Evolutionary conservation across 768 basidiomycete species (phyloP), one percentile per base, ranked within the genome.

Genomic region (Termitomyces sp.): DNA sequence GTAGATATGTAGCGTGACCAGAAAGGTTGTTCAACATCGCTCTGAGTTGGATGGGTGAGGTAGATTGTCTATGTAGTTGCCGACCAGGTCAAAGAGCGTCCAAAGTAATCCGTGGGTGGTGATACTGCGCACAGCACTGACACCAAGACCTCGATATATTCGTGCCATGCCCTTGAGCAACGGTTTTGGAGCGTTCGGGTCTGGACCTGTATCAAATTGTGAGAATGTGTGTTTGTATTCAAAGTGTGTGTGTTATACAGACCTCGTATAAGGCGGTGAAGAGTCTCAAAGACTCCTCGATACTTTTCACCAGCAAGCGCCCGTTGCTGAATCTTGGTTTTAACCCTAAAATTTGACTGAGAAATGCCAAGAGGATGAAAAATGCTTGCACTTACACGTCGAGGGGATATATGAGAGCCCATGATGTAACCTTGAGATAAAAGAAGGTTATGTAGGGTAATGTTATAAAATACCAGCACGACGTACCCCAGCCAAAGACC

Each of bases 241-340:
- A 56, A 26, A 24, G 43, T 5, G 50, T n/a, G 3, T 20, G 24
- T 24, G 22, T 58, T 22, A 26, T 22, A 62, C 69, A 40, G 71
- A 90, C 91, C 95, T 79, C 93, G 82, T 52, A 96, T 81, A 20
- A 97, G 80, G 26, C 94, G 85, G 62, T 77, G 76, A 36, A 95
- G 74, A 13, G 95, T 95, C 68, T 87, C 88, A 64, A 78, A 78
- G 32, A 87, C 79, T 52, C 88, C 82, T 55, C 91, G 85, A 60
- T 87, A 85, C 52, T 76, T 79, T 61, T 89, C 82, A 46, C 92
- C 91, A 5, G 93, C 88, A 52, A 98, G 76, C 26, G 93, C 87
- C 53, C 95, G 86, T 72, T 95, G 91, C 71, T 98, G 95, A n/a
- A 95, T 80, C 74, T 95, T 96, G 0, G 95, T 98, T 81, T 96